Percentiles rank a stretch among this genome's conserved stretches.
Evolutionary conservation across 805 yeast genomes (phyloP).

Genomic region (Brettanomyces anomalus): DNA sequence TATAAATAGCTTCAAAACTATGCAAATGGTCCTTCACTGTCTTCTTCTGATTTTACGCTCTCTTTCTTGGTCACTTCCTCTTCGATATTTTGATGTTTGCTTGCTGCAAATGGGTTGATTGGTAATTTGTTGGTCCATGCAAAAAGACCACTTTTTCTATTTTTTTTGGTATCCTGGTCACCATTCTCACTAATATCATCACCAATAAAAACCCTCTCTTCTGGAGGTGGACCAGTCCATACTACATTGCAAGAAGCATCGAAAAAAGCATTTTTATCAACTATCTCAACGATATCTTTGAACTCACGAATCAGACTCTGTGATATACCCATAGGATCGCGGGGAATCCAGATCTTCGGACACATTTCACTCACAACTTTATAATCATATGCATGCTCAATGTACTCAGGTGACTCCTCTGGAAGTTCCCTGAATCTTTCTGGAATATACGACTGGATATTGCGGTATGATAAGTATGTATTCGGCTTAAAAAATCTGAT

Average conservation of each 20-base stretch:
- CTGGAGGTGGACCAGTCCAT: constrained; percentile 47
- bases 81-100: constrained; percentile 7
- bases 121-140: too few species aligned
- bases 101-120: constrained; percentile 6
- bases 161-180: not conserved
- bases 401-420: constrained; percentile 32
- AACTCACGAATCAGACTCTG: constrained; percentile 47
- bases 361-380: constrained; percentile 65
- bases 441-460: constrained; percentile 45
- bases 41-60: constrained; percentile 1
- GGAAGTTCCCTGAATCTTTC: constrained; percentile 46
- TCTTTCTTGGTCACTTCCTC: constrained; percentile 2
- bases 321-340: constrained; percentile 80
- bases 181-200: not conserved
- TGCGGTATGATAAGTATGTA: constrained; percentile 39
- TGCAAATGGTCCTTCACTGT: constrained; percentile 2
- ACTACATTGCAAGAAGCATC: constrained; percentile 38
- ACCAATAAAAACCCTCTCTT: not conserved
- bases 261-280: constrained; percentile 61
- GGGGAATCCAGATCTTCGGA: constrained; percentile 89
- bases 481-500: constrained; percentile 48
- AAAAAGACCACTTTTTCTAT: not conserved
- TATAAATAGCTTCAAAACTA: not conserved
- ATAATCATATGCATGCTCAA: constrained; percentile 61
- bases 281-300: constrained; percentile 45